Evolutionary conservation across 257 asterid species (phyloP).

Genomic region (Jacaranda copaia): DNA sequence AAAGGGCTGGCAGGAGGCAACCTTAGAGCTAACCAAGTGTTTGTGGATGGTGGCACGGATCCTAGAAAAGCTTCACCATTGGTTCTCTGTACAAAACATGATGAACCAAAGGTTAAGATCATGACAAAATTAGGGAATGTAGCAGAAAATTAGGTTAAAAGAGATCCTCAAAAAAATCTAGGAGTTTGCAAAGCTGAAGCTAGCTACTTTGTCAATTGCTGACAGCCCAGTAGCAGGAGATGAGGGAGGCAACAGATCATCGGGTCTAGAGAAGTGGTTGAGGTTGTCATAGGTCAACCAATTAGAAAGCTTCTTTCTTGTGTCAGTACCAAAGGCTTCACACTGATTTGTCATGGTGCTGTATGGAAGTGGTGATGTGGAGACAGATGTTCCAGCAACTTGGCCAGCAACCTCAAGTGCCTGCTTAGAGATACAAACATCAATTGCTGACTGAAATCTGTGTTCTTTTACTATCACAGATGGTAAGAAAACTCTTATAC

Average conservation of each 20-base stretch:
- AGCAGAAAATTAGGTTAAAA: not conserved
- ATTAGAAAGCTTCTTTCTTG: slow-evolving; percentile 89
- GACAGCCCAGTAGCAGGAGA: slow-evolving; percentile 52
- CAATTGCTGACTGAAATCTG: not conserved
- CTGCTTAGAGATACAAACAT: slow-evolving; percentile 43
- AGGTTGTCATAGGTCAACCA: slow-evolving; percentile 81
- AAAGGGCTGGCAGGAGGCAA: slow-evolving; percentile 98
- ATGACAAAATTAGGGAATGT: not conserved
- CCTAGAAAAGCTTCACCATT: slow-evolving; percentile 43
- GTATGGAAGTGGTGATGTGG: slow-evolving; percentile 95
- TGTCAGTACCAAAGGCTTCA: slow-evolving; percentile 82
- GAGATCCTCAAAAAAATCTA: too few species aligned
- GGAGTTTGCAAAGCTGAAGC: not conserved
- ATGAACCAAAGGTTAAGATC: not conserved
- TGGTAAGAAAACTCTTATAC: not conserved
- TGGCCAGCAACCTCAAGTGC: slow-evolving; percentile 99
- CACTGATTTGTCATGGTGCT: slow-evolving; percentile 89
- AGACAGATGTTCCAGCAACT: slow-evolving; percentile 92
- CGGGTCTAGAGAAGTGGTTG: slow-evolving; percentile 41
- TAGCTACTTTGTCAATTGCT: slow-evolving; percentile 58
- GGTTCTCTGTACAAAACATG: slow-evolving; percentile 47
- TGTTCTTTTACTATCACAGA: not conserved
- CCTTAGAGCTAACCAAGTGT: slow-evolving; percentile 79
- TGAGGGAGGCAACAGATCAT: slow-evolving; percentile 41
- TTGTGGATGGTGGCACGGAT: slow-evolving; percentile 41